Percentiles rank a stretch among this genome's conserved stretches.
Evolutionary conservation across 805 yeast genomes (phyloP).

Genomic region (Crinitomyces ghanaensis): DNA sequence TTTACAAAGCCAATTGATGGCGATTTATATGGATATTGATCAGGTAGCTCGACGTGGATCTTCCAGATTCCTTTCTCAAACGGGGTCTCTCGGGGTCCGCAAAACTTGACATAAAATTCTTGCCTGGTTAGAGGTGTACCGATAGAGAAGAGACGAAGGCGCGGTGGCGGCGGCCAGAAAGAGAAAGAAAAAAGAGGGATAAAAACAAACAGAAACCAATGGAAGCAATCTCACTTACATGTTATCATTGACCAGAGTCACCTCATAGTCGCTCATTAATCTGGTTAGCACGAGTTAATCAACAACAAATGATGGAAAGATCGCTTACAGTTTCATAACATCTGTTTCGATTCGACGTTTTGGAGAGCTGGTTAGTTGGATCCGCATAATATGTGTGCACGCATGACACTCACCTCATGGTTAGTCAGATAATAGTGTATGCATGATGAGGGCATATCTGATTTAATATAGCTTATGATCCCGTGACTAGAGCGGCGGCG

Average conservation of each 20-base stretch:
- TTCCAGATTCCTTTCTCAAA: slow-evolving; percentile 87
- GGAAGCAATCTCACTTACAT: slow-evolving; percentile 28
- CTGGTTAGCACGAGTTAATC: slow-evolving; percentile 22
- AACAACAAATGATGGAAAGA: background rate
- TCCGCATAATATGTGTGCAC: too few relatives aligned
- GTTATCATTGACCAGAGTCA: slow-evolving; percentile 66
- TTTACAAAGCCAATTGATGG: slow-evolving; percentile 93
- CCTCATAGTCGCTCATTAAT: slow-evolving; percentile 87
- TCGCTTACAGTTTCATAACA: slow-evolving; percentile 77
- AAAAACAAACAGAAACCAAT: background rate
- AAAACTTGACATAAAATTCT: slow-evolving; percentile 74
- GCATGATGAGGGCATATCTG: too few relatives aligned
- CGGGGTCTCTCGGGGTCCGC: slow-evolving; percentile 80
- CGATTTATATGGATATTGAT: slow-evolving; percentile 88
- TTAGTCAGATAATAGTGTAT: too few relatives aligned
- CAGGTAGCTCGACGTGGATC: slow-evolving; percentile 86
- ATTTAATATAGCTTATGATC: too few relatives aligned
- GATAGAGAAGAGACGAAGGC: background rate
- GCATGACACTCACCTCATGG: too few relatives aligned
- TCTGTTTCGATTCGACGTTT: slow-evolving; percentile 84
- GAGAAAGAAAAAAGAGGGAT: too few relatives aligned
- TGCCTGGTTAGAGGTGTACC: slow-evolving; percentile 33
- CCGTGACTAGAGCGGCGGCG: too few relatives aligned
- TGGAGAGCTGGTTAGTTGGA: too few relatives aligned
- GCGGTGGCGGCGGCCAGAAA: too few relatives aligned